A percentile compares a stretch with the other conserved stretches of the same genome.
Evolutionary conservation across 768 basidiomycete genomes (phyloP).

Genomic region (Candolleomyces aberdarensis): DNA sequence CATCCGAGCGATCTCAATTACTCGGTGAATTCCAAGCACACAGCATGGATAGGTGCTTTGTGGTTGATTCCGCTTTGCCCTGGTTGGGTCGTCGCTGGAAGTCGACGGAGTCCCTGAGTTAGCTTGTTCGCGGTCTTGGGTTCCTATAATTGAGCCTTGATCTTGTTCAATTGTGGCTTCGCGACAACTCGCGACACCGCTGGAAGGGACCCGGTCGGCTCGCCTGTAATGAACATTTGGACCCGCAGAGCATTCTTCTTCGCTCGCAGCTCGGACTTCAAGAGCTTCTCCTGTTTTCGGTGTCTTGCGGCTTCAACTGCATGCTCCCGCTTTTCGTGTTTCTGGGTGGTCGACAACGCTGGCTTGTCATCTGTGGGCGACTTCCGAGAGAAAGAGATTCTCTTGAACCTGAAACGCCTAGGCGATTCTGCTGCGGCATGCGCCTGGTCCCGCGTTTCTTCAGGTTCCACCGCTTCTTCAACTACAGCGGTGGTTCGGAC

Average conservation of each 20-base stretch:
- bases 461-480: background rate
- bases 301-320: conserved; percentile 12
- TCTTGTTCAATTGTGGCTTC: conserved; percentile 45
- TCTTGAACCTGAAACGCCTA: conserved; percentile 1
- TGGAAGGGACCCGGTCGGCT: conserved; percentile 30
- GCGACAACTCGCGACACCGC: conserved; percentile 39
- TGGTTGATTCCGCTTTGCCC: conserved; percentile 6
- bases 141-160: conserved; percentile 55
- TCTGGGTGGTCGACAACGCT: conserved; percentile 26
- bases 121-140: conserved; percentile 69
- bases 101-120: conserved; percentile 62
- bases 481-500: background rate
- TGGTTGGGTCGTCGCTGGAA: conserved; percentile 40
- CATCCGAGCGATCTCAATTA: conserved; percentile 21
- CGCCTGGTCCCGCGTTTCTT: background rate
- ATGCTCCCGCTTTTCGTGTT: conserved; percentile 37
- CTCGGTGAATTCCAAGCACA: conserved; percentile 60
- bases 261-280: conserved; percentile 56
- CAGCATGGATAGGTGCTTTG: conserved; percentile 65
- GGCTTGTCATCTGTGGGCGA: conserved; percentile 29
- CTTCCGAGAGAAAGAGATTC: conserved; percentile 21
- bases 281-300: conserved; percentile 9
- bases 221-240: conserved; percentile 68
- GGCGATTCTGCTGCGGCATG: background rate
- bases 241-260: conserved; percentile 62